These are phyloP conservation scores for Aspergillus olivimuriae DNA, from an alignment of 495 filamentous ascomycete genomes.

Conservation along the genomic window DNA sequence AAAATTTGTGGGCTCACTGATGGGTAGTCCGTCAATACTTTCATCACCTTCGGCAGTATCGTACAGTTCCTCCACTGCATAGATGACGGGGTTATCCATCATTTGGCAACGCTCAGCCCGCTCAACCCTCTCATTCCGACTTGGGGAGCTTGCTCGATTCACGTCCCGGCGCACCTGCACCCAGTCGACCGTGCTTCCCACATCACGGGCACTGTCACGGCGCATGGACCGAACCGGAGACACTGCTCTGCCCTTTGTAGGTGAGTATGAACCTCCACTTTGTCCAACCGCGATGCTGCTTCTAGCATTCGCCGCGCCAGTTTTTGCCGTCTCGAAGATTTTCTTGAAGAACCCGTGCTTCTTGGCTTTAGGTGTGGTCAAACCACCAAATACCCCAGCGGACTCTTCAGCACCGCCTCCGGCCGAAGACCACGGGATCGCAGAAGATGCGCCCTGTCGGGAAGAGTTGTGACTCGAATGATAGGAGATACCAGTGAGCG, in stretches of 20 bases:
- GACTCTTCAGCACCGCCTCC: constrained; percentile 37
- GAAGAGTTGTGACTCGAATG: constrained; percentile 77
- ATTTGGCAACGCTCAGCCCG: constrained; percentile 89
- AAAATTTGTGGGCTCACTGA: constrained; percentile 81
- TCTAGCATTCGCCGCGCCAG: constrained; percentile 81
- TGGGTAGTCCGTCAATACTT: constrained; percentile 73
- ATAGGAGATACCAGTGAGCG: constrained; percentile 71
- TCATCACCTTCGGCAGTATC: constrained; percentile 88
- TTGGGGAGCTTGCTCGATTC: constrained; percentile 88
- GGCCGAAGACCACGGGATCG: constrained; percentile 39
- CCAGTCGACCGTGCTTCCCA: constrained; percentile 74
- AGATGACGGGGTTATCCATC: constrained; percentile 82
- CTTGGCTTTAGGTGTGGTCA: constrained; percentile 81
- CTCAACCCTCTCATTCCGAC: constrained; percentile 78
- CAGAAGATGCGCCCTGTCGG: constrained; percentile 42
- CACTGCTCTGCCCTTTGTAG: constrained; percentile 38
- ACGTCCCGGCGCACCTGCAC: constrained; percentile 93
- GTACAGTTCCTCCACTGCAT: constrained; percentile 80
- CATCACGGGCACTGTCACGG: constrained; percentile 55
- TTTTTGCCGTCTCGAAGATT: constrained; percentile 90
- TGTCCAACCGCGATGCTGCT: constrained; percentile 72
- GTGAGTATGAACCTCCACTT: constrained; percentile 40
- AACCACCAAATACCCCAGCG: constrained; percentile 60
- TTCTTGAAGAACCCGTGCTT: constrained; percentile 96
- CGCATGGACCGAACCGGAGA: constrained; percentile 27